Percentiles rank a stretch among this genome's conserved stretches.
phyloP scores from a whole-genome alignment of 2,329 filamentous ascomycete species.

The Ophiostoma perfectum region DNA sequence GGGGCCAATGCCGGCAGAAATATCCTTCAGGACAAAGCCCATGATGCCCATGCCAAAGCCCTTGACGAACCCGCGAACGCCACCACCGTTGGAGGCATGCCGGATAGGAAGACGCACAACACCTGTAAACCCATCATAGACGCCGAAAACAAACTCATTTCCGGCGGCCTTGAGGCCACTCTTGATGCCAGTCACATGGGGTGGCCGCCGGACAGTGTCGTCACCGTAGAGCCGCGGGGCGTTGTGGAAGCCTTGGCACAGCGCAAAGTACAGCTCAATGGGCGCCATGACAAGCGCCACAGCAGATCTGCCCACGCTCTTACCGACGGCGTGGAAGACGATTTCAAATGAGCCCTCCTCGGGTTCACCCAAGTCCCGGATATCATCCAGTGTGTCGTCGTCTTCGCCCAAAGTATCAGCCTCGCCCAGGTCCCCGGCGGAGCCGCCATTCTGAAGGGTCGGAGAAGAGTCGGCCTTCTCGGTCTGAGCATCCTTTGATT shows the following conservation, averaged over 20 bases:
- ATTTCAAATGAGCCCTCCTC: slow-evolving; percentile 35
- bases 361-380: slow-evolving; percentile 19
- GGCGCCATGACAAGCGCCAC: slow-evolving; percentile 52
- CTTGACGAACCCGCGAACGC: slow-evolving; percentile 40
- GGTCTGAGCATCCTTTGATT: background rate
- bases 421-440: slow-evolving; percentile 10
- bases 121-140: slow-evolving; percentile 62
- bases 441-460: background rate
- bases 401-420: slow-evolving; percentile 23
- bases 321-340: slow-evolving; percentile 47
- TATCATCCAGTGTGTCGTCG: slow-evolving; percentile 24
- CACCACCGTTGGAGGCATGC: slow-evolving; percentile 51
- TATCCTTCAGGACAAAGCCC: slow-evolving; percentile 60
- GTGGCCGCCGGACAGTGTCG: slow-evolving; percentile 59
- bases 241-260: slow-evolving; percentile 67
- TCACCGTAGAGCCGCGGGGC: slow-evolving; percentile 66
- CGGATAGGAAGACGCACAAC: slow-evolving; percentile 54
- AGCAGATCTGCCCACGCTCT: slow-evolving; percentile 47
- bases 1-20: slow-evolving; percentile 56
- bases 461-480: background rate
- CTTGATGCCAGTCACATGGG: slow-evolving; percentile 58
- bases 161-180: slow-evolving; percentile 59
- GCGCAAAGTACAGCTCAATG: slow-evolving; percentile 54
- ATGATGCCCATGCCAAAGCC: slow-evolving; percentile 60
- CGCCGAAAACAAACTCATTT: slow-evolving; percentile 56